A percentile compares a stretch with the other conserved stretches of the same genome.
Evolutionary conservation across 202 grass and related monocot species (phyloP).

Genomic region (Elaeis oleifera): DNA sequence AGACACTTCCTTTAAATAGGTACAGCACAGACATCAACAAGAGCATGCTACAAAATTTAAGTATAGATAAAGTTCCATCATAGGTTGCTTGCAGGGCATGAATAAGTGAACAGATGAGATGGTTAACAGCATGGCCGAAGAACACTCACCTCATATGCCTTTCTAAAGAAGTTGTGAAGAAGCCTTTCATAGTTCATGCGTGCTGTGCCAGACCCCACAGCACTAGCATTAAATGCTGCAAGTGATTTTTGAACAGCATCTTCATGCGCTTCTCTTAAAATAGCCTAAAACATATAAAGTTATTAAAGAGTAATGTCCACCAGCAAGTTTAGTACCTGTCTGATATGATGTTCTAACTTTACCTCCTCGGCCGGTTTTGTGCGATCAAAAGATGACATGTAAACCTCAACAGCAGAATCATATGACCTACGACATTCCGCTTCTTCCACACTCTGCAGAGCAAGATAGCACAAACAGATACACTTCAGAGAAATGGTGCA

Average conservation of each 20-base stretch:
- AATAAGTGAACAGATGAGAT: too few species aligned
- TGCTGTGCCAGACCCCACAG: slow-evolving; percentile 62
- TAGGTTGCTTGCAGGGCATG: too few species aligned
- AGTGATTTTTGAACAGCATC: slow-evolving; percentile 60
- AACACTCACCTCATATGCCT: slow-evolving; percentile 66
- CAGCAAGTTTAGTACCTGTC: slow-evolving; percentile 3
- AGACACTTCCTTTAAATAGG: too few species aligned
- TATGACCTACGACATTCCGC: slow-evolving; percentile 85
- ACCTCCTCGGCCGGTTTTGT: slow-evolving; percentile 82
- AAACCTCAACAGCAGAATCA: slow-evolving; percentile 64
- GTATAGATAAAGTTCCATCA: too few species aligned
- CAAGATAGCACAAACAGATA: slow-evolving; percentile 14
- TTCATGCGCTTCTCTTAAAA: slow-evolving; percentile 79
- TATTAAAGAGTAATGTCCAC: slow-evolving; percentile 7
- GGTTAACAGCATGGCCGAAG: too few species aligned
- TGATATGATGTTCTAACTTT: slow-evolving; percentile 15
- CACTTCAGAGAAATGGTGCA: background rate
- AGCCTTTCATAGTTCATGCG: slow-evolving; percentile 86
- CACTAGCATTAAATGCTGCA: slow-evolving; percentile 51
- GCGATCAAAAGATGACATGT: slow-evolving; percentile 72
- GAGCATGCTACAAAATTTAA: too few species aligned
- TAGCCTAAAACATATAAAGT: slow-evolving; percentile 31
- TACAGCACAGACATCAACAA: too few species aligned
- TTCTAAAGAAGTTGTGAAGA: slow-evolving; percentile 61
- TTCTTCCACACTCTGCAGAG: slow-evolving; percentile 89